phyloP scores from a whole-genome alignment of 345 rosid genomes.

The Balakata baccata region DNA sequence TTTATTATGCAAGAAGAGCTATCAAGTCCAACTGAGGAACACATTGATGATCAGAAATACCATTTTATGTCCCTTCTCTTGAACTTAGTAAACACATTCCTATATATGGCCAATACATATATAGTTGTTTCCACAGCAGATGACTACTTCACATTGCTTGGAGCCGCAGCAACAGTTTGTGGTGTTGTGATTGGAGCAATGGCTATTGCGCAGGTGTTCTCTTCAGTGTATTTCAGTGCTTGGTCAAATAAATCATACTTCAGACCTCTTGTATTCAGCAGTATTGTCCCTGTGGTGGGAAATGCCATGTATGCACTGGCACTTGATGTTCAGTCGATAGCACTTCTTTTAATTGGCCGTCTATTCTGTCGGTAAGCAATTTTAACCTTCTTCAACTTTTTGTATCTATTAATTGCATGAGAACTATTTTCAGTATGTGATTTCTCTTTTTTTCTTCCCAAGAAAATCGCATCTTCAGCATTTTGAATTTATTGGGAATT shows the following conservation, averaged over 20 bases:
- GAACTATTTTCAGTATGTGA: slow-evolving; percentile 47
- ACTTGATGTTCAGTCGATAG: slow-evolving; percentile 70
- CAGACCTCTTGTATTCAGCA: slow-evolving; percentile 93
- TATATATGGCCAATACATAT: slow-evolving; percentile 91
- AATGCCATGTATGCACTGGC: slow-evolving; percentile 90
- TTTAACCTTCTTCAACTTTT: slow-evolving; percentile 2
- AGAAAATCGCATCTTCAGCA: neutral
- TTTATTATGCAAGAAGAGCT: slow-evolving; percentile 94
- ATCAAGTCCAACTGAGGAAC: slow-evolving; percentile 69
- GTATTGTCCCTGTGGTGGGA: slow-evolving; percentile 73
- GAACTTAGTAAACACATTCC: slow-evolving; percentile 43
- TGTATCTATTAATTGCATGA: neutral
- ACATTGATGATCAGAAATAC: slow-evolving; percentile 62
- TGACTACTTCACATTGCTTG: slow-evolving; percentile 89
- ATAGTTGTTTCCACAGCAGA: slow-evolving; percentile 92
- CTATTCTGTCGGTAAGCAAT: slow-evolving; percentile 88
- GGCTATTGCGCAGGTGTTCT: slow-evolving; percentile 97
- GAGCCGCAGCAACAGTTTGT: slow-evolving; percentile 98
- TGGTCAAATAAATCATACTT: slow-evolving; percentile 97
- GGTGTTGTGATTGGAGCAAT: slow-evolving; percentile 96
- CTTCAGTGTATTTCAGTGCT: slow-evolving; percentile 94
- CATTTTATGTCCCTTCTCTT: slow-evolving; percentile 82
- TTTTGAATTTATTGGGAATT: neutral
- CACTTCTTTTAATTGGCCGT: slow-evolving; percentile 77
- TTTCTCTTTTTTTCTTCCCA: slow-evolving; percentile 5